Base-by-base conservation (phyloP, 1,284 basidiomycete species). In the Thecaphora thlaspeos region DNA sequence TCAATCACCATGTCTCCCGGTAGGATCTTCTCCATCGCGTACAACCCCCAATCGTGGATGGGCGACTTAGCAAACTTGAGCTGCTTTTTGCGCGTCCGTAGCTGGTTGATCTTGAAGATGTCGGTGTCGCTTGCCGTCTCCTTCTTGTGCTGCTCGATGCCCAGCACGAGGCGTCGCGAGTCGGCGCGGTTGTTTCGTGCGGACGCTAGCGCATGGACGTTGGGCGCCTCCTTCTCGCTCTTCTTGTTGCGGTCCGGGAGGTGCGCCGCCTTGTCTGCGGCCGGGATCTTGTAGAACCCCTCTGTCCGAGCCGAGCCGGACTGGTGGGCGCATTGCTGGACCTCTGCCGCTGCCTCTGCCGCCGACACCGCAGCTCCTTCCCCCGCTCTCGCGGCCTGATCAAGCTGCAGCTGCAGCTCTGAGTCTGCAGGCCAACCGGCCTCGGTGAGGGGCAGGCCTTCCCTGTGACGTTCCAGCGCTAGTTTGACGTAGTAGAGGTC, bases 1-100 rank as follows among this genome's bases (percentile, higher is more conserved):
- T 99, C 95, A 80, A 98, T 97, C 40, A 99, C 94, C 91, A 99
- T 97, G 80, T 99, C 95, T 5, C 92, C 91, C 19, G 86, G 82
- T 15, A 89, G 86, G 70, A 99, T 97, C 73, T 86, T 86, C 56
- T 78, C 77, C 76, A 77, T 76, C 9, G 77, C 77, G 55, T 78
- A 78, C 72, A 98, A 78, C 4, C 95, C 94, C 89, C 94, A 98
- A 70, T 95, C 93, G 78, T 98, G 94, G 67, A 99, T 99, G 3
- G 93, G 91, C 24, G 90, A 93, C 48, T 92, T 85, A 10, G 92
- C 89, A 75, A 99, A 99, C 34, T 90, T 87, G 48, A 99, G 84
- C 75, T 96, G 91, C 81, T 99, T 99, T 85, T 98, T 98, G 59
- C 95, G 83, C 37, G 91, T 92, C 77, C 95, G 89, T 36, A 99